Evolutionary conservation across 345 rosid genomes (phyloP), one percentile per base, ranked within the genome.

Genomic region (Ailanthus altissimus): DNA sequence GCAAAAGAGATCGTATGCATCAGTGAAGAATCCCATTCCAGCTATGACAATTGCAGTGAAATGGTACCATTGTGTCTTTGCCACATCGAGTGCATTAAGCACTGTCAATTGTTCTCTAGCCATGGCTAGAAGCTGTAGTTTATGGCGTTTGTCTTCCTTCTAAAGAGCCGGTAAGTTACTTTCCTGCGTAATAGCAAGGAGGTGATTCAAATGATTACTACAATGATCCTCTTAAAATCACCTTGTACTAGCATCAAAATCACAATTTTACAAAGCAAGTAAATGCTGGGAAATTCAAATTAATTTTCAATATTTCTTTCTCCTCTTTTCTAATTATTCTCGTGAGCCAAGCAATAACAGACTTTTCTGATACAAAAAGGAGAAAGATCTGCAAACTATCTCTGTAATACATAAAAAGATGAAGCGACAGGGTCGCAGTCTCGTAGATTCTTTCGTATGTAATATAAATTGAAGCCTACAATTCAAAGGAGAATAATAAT

Each of bases 21-120:
- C 94, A 0, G 95, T 90, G 86, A 92, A 92, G 81, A 92, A 92
- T 26, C 97, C 95, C 95, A 92, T 90, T 12, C 97, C 93, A 20
- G 97, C 92, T 79, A 92, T 81, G 25, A 92, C 77, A 18, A 90
- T 84, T 18, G 95, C 86, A 6, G 84, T 92, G 80, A 83, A 68
- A 78, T 88, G 94, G 79, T 88, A 92, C 83, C 81, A 78, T 75
- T 89, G 93, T 40, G 88, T 80, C 82, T 88, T 87, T 2, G 94
- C 90, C 2, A 38, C 83, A 53, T 92, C 94, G 15, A 92, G 94
- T 54, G 93, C 84, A 46, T 77, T 85, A 36, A 92, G 88, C 70
- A 92, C 86, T 38, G 78, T 74, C 59, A 81, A 5, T 54, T 87
- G 80, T 36, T 88, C 84, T n/a, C 65, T 43, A 18, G 81, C 83